These are phyloP conservation scores for Aquilaria sinensis DNA, from an alignment of 345 rosid species.

Conservation along the genomic window DNA sequence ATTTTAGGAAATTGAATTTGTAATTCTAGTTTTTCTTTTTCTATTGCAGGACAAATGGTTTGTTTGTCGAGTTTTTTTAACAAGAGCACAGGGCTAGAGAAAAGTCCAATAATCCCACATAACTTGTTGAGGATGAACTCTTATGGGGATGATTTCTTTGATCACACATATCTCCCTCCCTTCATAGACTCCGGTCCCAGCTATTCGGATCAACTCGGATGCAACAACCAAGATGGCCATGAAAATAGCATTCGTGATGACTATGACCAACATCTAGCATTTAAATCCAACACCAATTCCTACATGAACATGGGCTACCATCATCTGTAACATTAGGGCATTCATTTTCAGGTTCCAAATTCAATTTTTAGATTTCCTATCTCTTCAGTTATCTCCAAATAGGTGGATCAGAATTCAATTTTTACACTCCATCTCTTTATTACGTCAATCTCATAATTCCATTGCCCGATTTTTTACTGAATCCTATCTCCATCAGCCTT, in stretches of 20 bases:
- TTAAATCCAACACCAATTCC: slow-evolving; percentile 16
- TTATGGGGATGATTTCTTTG: slow-evolving; percentile 40
- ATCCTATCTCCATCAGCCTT: too few species aligned
- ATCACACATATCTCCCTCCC: slow-evolving; percentile 45
- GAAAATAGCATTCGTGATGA: slow-evolving; percentile 7
- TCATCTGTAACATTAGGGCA: too few species aligned
- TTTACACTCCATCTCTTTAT: too few species aligned
- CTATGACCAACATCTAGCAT: background rate
- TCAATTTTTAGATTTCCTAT: too few species aligned
- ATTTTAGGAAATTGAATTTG: background rate
- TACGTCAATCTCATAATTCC: too few species aligned
- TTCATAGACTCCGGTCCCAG: slow-evolving; percentile 35
- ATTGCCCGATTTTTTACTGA: too few species aligned
- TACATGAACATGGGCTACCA: slow-evolving; percentile 1
- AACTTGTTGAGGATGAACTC: slow-evolving; percentile 26
- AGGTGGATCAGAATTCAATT: slow-evolving; percentile 7
- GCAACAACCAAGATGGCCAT: slow-evolving; percentile 16
- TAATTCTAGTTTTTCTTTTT: slow-evolving; percentile 2
- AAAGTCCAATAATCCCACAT: slow-evolving; percentile 27
- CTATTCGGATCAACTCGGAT: slow-evolving; percentile 14
- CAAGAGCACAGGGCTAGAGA: slow-evolving; percentile 55
- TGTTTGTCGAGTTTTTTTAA: slow-evolving; percentile 83
- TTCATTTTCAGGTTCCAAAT: background rate
- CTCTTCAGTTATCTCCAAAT: slow-evolving; percentile 38
- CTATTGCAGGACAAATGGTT: slow-evolving; percentile 92